Base-by-base conservation (phyloP, 1,139 yeast species). In the Magnusiomyces sp. region DNA sequence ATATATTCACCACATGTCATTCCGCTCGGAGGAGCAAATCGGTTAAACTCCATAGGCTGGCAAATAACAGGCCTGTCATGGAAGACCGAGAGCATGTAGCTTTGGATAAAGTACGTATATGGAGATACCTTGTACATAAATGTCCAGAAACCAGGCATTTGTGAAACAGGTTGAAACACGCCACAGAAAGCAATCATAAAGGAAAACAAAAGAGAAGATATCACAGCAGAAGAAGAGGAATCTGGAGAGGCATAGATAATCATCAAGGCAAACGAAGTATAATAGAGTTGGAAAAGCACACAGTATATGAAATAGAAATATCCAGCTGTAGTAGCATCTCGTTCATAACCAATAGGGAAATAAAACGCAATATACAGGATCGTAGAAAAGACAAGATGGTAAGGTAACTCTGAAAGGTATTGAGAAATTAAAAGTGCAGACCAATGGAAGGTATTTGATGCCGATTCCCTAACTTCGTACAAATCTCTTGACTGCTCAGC, bases 381-480 rank as follows among this genome's bases (percentile, higher is more conserved):
- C 5, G 66, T 59, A 2, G 64, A 57, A 62, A 67, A 57, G 59
- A 62, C 45, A 37, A 73, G 52, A 45, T 69, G 67, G 59, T 71
- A 62, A 5, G 70, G 70, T 13, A 72, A 59, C 61, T 76, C 80
- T 36, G 70, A 64, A 14, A 65, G 49, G 39, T 63, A 60, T 52
- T 73, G 74, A 16, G 74, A 63, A 32, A 73, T 51, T 43, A 74
- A 56, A 50, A 75, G 59, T 34, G 68, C 65, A 55, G 69, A 62
- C 83, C 83, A 80, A 60, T 78, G 81, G 70, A 77, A 80, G 19
- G 84, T 80, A 59, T 78, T 79, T 9, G 83, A 78, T 45, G 77
- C 71, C 48, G 76, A 71, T 60, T 81, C 86, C 63, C 85, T 71
- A 17, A 76, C 81, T 62, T 81, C 86, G 58, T 69, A 81, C 50